Evolutionary conservation across 768 basidiomycete genomes (phyloP).

Genomic region (Pulveroboletus sp.): DNA sequence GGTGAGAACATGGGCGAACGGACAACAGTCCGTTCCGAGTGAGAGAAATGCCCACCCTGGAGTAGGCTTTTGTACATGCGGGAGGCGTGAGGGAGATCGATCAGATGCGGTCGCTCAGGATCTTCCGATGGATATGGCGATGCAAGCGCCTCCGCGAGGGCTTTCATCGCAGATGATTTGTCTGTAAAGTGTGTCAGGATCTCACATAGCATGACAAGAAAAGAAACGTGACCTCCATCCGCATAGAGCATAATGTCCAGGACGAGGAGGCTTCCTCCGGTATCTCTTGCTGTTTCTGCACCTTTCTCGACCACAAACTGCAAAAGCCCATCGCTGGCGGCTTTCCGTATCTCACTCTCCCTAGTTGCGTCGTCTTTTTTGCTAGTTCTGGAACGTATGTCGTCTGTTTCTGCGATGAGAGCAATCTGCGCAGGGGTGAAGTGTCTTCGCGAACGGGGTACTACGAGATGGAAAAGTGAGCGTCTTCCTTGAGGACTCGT

Average conservation of each 20-base stretch:
- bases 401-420: conserved; percentile 72
- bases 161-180: conserved; percentile 58
- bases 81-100: conserved; percentile 80
- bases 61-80: conserved; percentile 86
- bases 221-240: conserved; percentile 64
- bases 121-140: conserved; percentile 56
- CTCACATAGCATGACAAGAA: conserved; percentile 7
- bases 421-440: conserved; percentile 82
- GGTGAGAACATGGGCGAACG: conserved; percentile 55
- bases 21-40: conserved; percentile 52
- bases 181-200: conserved; percentile 43
- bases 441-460: conserved; percentile 80
- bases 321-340: conserved; percentile 75
- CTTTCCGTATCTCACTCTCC: conserved; percentile 66
- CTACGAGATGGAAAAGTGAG: conserved; percentile 76
- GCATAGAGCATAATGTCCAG: conserved; percentile 82
- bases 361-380: conserved; percentile 73
- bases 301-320: conserved; percentile 65
- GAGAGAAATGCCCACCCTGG: conserved; percentile 88
- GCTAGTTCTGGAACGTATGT: conserved; percentile 65
- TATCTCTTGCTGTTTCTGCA: conserved; percentile 61
- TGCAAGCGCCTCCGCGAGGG: conserved; percentile 58
- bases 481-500: conserved; percentile 73
- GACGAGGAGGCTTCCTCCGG: conserved; percentile 76
- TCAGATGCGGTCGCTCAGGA: conserved; percentile 52